Evolutionary conservation across 1,284 basidiomycete species (phyloP).

Genomic region (Tilletia caries): DNA sequence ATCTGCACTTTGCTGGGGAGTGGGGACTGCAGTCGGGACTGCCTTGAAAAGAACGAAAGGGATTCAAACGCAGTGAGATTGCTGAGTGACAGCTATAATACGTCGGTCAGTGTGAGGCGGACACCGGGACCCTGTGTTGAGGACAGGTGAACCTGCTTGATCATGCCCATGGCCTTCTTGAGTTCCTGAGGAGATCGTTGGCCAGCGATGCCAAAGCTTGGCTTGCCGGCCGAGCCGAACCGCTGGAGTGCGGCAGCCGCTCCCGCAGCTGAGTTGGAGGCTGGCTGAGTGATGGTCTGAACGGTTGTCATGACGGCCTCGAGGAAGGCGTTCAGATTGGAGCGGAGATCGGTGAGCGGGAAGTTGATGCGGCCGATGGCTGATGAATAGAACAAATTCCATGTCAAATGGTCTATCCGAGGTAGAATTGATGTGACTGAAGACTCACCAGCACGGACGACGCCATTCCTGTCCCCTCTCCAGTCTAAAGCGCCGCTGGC

Average conservation of each 20-base stretch:
- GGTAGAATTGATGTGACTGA: neutral
- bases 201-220: neutral
- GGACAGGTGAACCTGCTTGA: conserved; percentile 69
- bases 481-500: conserved; percentile 83
- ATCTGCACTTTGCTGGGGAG: too few species aligned
- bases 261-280: conserved; percentile 15
- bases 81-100: conserved; percentile 15
- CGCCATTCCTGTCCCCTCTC: conserved; percentile 83
- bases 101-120: conserved; percentile 57
- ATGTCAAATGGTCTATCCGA: neutral
- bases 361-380: conserved; percentile 62
- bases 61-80: too few species aligned
- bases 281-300: conserved; percentile 27
- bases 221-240: neutral
- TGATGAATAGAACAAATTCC: neutral
- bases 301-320: conserved; percentile 61
- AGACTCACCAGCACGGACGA: conserved; percentile 66
- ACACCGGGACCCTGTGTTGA: conserved; percentile 83
- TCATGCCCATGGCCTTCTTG: conserved; percentile 31
- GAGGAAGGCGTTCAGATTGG: conserved; percentile 76
- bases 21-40: too few species aligned
- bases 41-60: too few species aligned
- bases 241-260: neutral
- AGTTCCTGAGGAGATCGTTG: neutral
- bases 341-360: conserved; percentile 69